Evolutionary conservation across 257 asterid genomes (phyloP).

Genomic region (Solanum boliviense): DNA sequence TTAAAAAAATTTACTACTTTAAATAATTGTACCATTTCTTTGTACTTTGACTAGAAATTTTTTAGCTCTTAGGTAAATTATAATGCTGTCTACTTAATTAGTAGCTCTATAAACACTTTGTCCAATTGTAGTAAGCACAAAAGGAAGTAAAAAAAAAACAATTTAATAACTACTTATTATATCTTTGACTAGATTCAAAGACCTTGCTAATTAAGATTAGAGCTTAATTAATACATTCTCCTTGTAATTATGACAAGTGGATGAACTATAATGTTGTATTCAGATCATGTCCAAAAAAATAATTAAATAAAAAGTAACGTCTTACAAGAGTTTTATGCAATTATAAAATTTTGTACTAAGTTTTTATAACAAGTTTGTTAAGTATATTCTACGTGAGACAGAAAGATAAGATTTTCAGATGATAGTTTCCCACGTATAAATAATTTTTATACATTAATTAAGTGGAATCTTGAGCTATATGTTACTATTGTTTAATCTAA

Average conservation of each 20-base stretch:
- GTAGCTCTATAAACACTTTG: background rate
- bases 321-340: background rate
- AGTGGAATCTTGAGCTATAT: too few species aligned
- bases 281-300: background rate
- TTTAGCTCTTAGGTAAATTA: background rate
- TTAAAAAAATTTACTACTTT: background rate
- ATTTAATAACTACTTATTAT: background rate
- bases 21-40: background rate
- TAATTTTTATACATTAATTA: background rate
- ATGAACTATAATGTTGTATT: background rate
- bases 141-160: background rate
- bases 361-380: background rate
- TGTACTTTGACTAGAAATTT: background rate
- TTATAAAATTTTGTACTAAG: background rate
- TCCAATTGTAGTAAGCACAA: background rate
- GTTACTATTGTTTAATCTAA: too few species aligned
- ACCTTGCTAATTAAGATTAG: background rate
- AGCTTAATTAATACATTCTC: background rate
- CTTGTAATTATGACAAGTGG: background rate
- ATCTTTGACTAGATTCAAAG: background rate
- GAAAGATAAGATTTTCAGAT: background rate
- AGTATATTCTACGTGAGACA: background rate
- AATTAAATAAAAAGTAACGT: background rate
- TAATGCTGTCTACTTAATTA: background rate
- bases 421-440: background rate